phyloP scores from a whole-genome alignment of 176 grass and related monocot genomes.

The Oryza rufipogon region DNA sequence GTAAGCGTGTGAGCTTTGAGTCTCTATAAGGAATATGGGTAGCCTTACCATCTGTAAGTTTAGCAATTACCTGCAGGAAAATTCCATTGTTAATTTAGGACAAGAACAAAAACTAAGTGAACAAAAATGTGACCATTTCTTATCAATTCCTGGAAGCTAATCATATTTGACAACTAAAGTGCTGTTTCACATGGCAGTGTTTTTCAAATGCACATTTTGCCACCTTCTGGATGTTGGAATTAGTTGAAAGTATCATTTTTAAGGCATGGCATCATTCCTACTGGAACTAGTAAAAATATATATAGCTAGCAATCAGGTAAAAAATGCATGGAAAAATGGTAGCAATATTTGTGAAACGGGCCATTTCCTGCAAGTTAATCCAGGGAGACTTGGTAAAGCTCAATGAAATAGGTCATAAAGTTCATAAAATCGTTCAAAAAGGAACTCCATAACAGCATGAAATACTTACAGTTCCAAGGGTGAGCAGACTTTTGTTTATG shows the following conservation, averaged over 20 bases:
- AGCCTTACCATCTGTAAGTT: slow-evolving; percentile 98
- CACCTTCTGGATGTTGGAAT: too few relatives aligned
- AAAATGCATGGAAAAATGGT: slow-evolving; percentile 6
- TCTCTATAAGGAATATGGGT: slow-evolving; percentile 97
- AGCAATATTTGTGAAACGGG: not conserved
- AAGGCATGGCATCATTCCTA: not conserved
- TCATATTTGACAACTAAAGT: slow-evolving; percentile 4
- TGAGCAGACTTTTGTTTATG: slow-evolving; percentile 98
- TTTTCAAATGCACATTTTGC: not conserved
- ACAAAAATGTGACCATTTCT: slow-evolving; percentile 24
- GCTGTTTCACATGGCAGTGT: not conserved
- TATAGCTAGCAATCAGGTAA: not conserved
- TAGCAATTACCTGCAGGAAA: slow-evolving; percentile 79
- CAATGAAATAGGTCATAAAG: slow-evolving; percentile 13
- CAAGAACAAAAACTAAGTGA: slow-evolving; percentile 17
- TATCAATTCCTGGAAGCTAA: slow-evolving; percentile 2
- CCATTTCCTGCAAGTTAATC: slow-evolving; percentile 9
- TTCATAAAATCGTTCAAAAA: slow-evolving; percentile 15
- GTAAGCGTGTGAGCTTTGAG: slow-evolving; percentile 96
- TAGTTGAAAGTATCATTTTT: not conserved
- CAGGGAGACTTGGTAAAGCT: slow-evolving; percentile 2
- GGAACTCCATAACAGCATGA: slow-evolving; percentile 28
- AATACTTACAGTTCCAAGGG: slow-evolving; percentile 89
- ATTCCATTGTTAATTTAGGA: slow-evolving; percentile 16
- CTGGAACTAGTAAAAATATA: not conserved